Evolutionary conservation across 495 filamentous ascomycete species (phyloP).

Genomic region (Penicillium lagena): DNA sequence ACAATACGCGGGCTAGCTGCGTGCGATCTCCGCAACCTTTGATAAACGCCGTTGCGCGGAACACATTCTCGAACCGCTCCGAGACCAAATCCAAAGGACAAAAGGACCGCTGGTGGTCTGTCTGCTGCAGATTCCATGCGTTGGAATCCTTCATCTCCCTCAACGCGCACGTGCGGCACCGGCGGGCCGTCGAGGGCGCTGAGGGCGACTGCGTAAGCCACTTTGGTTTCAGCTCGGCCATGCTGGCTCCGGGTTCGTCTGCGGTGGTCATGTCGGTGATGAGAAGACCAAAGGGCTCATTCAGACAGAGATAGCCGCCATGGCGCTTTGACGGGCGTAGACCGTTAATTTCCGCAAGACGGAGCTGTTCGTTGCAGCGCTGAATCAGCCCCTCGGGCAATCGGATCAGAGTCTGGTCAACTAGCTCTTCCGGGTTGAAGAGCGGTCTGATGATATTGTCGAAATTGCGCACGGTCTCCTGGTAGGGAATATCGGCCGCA

Average conservation of each 20-base stretch:
- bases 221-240: constrained; percentile 88
- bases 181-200: constrained; percentile 54
- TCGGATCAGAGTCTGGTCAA: constrained; percentile 52
- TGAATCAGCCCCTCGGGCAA: constrained; percentile 40
- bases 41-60: constrained; percentile 28
- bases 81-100: constrained; percentile 55
- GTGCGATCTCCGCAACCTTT: constrained; percentile 29
- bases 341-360: constrained; percentile 20
- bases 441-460: constrained; percentile 50
- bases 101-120: constrained; percentile 29
- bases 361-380: constrained; percentile 47
- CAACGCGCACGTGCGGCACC: constrained; percentile 85
- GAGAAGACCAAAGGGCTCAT: constrained; percentile 59
- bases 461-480: constrained; percentile 51
- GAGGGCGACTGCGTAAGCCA: constrained; percentile 83
- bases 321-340: constrained; percentile 38
- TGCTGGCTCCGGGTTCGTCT: constrained; percentile 32
- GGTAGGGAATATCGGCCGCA: constrained; percentile 45
- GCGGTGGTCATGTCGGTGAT: constrained; percentile 72
- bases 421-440: constrained; percentile 50
- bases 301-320: constrained; percentile 52
- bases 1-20: constrained; percentile 31
- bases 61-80: constrained; percentile 28
- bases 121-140: constrained; percentile 9
- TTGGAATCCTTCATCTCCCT: constrained; percentile 50